Evolutionary conservation across 169 alveolate species (phyloP).

Genomic region (Neospora caninum): DNA sequence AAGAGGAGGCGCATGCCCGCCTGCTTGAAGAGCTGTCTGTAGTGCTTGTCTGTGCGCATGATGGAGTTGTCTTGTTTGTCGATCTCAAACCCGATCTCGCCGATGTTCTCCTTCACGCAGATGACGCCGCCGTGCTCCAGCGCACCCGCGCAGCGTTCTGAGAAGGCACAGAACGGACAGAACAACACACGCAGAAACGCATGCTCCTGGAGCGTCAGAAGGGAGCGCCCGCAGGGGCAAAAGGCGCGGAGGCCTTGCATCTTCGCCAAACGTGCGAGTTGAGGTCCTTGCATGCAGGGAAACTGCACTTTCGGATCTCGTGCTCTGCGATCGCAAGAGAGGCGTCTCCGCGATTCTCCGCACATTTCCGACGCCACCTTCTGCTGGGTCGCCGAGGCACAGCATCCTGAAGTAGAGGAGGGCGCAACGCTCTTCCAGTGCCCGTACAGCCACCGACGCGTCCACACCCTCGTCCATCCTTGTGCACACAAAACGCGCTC

Average conservation of each 20-base stretch:
- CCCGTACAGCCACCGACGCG: too few relatives aligned
- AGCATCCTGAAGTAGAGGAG: too few relatives aligned
- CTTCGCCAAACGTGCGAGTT: too few relatives aligned
- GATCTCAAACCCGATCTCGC: slow-evolving; percentile 14
- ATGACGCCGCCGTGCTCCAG: slow-evolving; percentile 73
- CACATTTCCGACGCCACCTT: too few relatives aligned
- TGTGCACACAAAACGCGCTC: too few relatives aligned
- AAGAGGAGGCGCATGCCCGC: slow-evolving; percentile 17
- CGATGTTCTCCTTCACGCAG: slow-evolving; percentile 80
- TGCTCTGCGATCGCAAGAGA: too few relatives aligned
- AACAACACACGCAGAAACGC: background rate
- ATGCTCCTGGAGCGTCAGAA: background rate
- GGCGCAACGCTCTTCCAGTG: too few relatives aligned
- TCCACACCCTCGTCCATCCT: too few relatives aligned
- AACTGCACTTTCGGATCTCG: too few relatives aligned
- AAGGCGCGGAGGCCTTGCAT: background rate
- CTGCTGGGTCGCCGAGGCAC: too few relatives aligned
- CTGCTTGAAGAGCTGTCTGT: slow-evolving; percentile 15
- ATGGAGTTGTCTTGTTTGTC: slow-evolving; percentile 45
- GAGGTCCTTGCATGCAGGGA: too few relatives aligned
- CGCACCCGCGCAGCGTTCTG: slow-evolving; percentile 69
- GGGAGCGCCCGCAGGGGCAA: background rate
- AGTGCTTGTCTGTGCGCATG: slow-evolving; percentile 32
- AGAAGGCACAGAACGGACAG: slow-evolving; percentile 37
- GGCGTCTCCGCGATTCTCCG: too few relatives aligned